Conservation (phyloP, 176 grass and related monocot genomes). For the Oryza australiensis region DNA sequence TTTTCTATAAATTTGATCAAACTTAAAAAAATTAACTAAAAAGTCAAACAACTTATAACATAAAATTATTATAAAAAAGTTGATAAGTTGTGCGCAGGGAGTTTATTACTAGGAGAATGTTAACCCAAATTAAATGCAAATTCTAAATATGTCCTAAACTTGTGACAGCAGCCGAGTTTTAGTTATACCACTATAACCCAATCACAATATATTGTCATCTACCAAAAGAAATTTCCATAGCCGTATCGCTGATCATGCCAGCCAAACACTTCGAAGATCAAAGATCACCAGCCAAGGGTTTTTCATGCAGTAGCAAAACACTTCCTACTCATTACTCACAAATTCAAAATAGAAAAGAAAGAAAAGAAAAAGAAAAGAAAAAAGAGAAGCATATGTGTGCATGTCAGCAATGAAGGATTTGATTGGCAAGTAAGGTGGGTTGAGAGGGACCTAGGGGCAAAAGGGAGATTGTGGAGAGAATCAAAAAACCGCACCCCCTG, state of each 20-base stretch:
- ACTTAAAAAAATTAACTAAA: no score
- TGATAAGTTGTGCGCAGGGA: background rate
- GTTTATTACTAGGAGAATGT: background rate
- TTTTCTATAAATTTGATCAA: no score
- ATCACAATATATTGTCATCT: background rate
- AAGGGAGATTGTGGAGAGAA: conserved; percentile 43
- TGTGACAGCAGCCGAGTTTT: background rate
- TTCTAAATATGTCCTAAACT: background rate
- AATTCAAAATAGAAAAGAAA: no score
- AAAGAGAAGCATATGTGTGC: background rate
- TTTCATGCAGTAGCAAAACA: background rate
- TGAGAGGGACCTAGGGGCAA: conserved; percentile 36
- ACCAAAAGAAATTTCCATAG: background rate
- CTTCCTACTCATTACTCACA: background rate
- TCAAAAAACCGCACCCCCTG: conserved; percentile 58
- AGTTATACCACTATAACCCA: no score
- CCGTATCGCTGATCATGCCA: background rate
- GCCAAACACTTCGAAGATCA: background rate
- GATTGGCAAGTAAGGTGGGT: conserved; percentile 32
- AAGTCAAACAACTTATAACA: no score
- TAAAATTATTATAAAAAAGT: no score
- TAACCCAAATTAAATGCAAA: background rate
- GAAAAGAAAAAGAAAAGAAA: background rate
- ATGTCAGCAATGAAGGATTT: conserved; percentile 37
- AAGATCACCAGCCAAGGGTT: background rate